Percentiles rank a stretch among this genome's conserved stretches.
These are phyloP conservation scores for Monosporascus sp. DNA, from an alignment of 2,329 filamentous ascomycete genomes.

Conservation along the genomic window DNA sequence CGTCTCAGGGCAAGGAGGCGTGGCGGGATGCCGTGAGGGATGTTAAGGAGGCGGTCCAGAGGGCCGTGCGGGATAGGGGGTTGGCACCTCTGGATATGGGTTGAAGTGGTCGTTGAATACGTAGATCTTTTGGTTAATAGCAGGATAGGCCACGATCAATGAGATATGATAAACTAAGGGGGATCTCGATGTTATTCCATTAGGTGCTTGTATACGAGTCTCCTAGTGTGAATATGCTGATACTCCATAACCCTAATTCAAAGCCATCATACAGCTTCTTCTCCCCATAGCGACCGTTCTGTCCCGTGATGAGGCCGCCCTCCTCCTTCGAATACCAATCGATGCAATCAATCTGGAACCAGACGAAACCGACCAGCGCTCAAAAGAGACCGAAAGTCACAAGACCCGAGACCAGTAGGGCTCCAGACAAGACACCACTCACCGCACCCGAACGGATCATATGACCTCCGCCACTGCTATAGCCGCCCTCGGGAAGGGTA, in stretches of 20 bases:
- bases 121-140: too few relatives aligned
- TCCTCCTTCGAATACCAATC: background rate
- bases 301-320: background rate
- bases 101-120: slow-evolving; percentile 1
- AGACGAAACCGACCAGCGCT: background rate
- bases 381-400: background rate
- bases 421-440: background rate
- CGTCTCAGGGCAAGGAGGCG: slow-evolving; percentile 27
- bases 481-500: background rate
- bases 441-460: too few relatives aligned
- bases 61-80: slow-evolving; percentile 51
- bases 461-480: background rate
- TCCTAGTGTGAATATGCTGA: background rate
- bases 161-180: too few relatives aligned
- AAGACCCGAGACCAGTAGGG: background rate
- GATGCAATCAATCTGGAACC: background rate
- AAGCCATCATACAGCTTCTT: background rate
- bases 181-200: background rate
- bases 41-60: slow-evolving; percentile 48
- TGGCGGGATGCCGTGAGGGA: slow-evolving; percentile 43
- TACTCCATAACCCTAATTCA: background rate
- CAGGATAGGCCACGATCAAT: too few relatives aligned
- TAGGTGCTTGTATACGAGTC: background rate
- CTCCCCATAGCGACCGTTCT: background rate
- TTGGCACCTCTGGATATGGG: slow-evolving; percentile 49